A percentile compares a stretch with the other conserved stretches of the same genome.
Evolutionary conservation across 2,329 filamentous ascomycete genomes (phyloP).

Genomic region (Magnaporthiopsis incrustans): DNA sequence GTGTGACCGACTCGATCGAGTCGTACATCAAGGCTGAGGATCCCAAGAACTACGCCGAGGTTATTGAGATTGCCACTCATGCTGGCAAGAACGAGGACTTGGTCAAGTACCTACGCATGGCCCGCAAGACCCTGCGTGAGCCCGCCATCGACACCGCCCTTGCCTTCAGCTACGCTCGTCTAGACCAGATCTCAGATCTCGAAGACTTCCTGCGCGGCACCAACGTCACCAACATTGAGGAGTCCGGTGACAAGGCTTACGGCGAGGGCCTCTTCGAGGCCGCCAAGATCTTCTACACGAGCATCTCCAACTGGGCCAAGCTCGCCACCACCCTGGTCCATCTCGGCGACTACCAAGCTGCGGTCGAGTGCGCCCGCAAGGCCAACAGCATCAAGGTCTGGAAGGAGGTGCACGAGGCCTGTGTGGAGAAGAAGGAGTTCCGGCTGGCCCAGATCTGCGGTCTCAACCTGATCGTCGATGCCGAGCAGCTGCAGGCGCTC

Average conservation of each 20-base stretch:
- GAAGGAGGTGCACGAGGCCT: constrained; percentile 97
- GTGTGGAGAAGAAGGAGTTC: constrained; percentile 97
- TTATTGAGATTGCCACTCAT: constrained; percentile 90
- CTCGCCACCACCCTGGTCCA: constrained; percentile 96
- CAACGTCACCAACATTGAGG: constrained; percentile 93
- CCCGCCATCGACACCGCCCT: constrained; percentile 87
- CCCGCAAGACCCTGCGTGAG: constrained; percentile 92
- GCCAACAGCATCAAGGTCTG: constrained; percentile 99
- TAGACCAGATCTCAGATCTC: constrained; percentile 84
- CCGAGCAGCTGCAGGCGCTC: constrained; percentile 85
- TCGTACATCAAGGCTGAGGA: constrained; percentile 96
- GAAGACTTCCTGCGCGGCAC: constrained; percentile 92
- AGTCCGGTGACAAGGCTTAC: constrained; percentile 96
- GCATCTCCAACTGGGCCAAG: constrained; percentile 99
- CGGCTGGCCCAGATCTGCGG: constrained; percentile 97
- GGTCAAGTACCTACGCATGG: constrained; percentile 94
- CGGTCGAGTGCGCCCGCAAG: constrained; percentile 95
- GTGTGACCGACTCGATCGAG: constrained; percentile 85
- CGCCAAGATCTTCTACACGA: constrained; percentile 97
- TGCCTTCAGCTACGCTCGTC: constrained; percentile 86
- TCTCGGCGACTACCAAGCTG: constrained; percentile 91
- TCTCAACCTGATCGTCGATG: constrained; percentile 95
- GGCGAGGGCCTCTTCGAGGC: constrained; percentile 90
- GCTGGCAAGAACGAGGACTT: constrained; percentile 97
- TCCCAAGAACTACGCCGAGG: constrained; percentile 86